Conservation (phyloP, 192 early-diverging fungal species). For the Backusella australiensis region DNA sequence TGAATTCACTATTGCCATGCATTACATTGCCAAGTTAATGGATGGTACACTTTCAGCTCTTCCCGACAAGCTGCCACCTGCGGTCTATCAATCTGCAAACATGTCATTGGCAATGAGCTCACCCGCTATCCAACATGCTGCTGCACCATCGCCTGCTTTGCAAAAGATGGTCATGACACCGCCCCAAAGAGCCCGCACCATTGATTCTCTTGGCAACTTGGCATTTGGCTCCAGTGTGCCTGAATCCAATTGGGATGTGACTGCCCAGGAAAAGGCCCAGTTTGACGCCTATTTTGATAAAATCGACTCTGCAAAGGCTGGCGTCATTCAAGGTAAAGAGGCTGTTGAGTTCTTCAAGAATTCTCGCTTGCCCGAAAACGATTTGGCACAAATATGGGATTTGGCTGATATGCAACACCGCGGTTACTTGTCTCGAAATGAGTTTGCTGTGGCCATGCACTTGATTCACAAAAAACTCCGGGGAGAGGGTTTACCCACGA, state of each 20-base stretch:
- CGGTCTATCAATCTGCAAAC: slow-evolving; percentile 49
- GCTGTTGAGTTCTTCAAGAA: slow-evolving; percentile 44
- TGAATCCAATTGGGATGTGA: slow-evolving; percentile 67
- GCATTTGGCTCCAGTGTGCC: slow-evolving; percentile 10
- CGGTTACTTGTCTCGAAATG: slow-evolving; percentile 61
- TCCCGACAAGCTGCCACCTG: slow-evolving; percentile 67
- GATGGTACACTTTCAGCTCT: slow-evolving; percentile 64
- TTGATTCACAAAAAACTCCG: slow-evolving; percentile 63
- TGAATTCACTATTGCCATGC: slow-evolving; percentile 91
- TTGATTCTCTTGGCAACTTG: slow-evolving; percentile 27
- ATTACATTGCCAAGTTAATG: slow-evolving; percentile 79
- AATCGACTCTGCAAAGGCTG: slow-evolving; percentile 62
- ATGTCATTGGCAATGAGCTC: slow-evolving; percentile 11
- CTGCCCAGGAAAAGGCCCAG: slow-evolving; percentile 66
- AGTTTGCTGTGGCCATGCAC: slow-evolving; percentile 83
- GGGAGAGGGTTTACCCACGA: slow-evolving; percentile 51
- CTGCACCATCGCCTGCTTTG: neutral
- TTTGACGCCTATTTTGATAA: slow-evolving; percentile 76
- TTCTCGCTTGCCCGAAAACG: slow-evolving; percentile 32
- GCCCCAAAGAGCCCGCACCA: slow-evolving; percentile 25
- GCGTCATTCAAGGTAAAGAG: slow-evolving; percentile 62
- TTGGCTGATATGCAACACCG: slow-evolving; percentile 63
- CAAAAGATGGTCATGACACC: slow-evolving; percentile 28
- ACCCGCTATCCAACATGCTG: slow-evolving; percentile 10
- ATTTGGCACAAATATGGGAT: slow-evolving; percentile 51